These are phyloP conservation scores for Populus hybrid DNA, from an alignment of 441 rosid genomes.

Conservation along the genomic window DNA sequence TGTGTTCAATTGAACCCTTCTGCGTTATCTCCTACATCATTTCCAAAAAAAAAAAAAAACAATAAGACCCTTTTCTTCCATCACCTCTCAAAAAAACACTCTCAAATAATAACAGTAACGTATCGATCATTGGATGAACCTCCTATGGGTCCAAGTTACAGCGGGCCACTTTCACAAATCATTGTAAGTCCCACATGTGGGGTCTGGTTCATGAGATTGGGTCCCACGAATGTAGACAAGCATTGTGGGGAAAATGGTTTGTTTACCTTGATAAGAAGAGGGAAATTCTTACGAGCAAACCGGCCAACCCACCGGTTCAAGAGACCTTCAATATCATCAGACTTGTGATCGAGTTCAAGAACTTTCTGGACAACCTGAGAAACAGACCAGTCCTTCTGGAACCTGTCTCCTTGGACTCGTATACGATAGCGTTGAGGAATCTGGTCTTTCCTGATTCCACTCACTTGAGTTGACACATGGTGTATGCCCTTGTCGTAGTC, in stretches of 20 bases:
- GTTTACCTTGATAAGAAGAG: conserved; percentile 58
- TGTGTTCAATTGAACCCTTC: conserved; percentile 66
- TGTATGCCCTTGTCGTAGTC: conserved; percentile 79
- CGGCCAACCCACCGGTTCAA: conserved; percentile 84
- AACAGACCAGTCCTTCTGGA: conserved; percentile 80
- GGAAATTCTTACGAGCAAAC: conserved; percentile 73
- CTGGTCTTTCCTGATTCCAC: conserved; percentile 61
- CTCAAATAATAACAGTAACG: not conserved
- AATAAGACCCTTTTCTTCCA: not conserved
- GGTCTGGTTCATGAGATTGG: not conserved
- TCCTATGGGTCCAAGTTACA: not conserved
- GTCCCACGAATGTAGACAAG: not conserved
- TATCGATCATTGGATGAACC: not conserved
- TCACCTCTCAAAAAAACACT: not conserved
- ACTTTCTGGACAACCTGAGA: conserved; percentile 59
- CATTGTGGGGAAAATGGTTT: not conserved
- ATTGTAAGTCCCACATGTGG: not conserved
- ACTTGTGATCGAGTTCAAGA: conserved; percentile 42
- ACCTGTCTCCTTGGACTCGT: conserved; percentile 55
- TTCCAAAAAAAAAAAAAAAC: not conserved
- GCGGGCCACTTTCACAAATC: not conserved
- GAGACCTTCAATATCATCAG: conserved; percentile 51
- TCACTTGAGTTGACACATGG: conserved; percentile 49
- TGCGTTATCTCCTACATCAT: conserved; percentile 59
- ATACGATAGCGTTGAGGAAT: conserved; percentile 56